A percentile compares a stretch with the other conserved stretches of the same genome.
These are phyloP conservation scores for Ceratobasidium papillatum DNA, from an alignment of 1,284 basidiomycete species.

Conservation along the genomic window DNA sequence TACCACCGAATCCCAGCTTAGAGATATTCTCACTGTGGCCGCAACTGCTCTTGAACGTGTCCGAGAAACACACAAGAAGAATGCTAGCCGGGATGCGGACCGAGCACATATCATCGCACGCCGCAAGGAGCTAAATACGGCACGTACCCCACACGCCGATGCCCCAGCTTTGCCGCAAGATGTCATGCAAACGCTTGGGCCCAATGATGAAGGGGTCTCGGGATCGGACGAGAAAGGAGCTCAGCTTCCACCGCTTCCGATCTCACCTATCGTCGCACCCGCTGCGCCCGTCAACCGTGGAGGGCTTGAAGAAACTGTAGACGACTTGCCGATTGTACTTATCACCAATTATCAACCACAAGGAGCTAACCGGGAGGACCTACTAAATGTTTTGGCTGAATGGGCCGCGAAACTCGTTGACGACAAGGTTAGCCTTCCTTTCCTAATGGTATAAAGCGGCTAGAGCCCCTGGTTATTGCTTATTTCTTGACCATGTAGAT, in stretches of 20 bases:
- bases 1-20: slow-evolving; percentile 86
- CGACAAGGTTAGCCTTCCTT: slow-evolving; percentile 65
- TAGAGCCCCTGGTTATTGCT: background rate
- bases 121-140: slow-evolving; percentile 46
- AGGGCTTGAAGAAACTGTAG: slow-evolving; percentile 58
- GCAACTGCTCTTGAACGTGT: slow-evolving; percentile 75
- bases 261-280: background rate
- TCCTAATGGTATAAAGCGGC: background rate
- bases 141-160: background rate
- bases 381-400: slow-evolving; percentile 79
- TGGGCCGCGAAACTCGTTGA: slow-evolving; percentile 88
- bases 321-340: slow-evolving; percentile 83
- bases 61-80: slow-evolving; percentile 61
- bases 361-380: slow-evolving; percentile 70
- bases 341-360: slow-evolving; percentile 79
- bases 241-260: slow-evolving; percentile 38
- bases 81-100: slow-evolving; percentile 56
- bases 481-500: slow-evolving; percentile 55
- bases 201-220: background rate
- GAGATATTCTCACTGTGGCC: slow-evolving; percentile 85
- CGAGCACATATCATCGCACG: slow-evolving; percentile 47
- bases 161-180: background rate
- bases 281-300: slow-evolving; percentile 1
- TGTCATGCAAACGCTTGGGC: background rate
- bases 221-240: slow-evolving; percentile 53